Evolutionary conservation across 192 early-diverging fungal species (phyloP), one percentile per base, ranked within the genome.

Genomic region (Funneliformis geosporum): DNA sequence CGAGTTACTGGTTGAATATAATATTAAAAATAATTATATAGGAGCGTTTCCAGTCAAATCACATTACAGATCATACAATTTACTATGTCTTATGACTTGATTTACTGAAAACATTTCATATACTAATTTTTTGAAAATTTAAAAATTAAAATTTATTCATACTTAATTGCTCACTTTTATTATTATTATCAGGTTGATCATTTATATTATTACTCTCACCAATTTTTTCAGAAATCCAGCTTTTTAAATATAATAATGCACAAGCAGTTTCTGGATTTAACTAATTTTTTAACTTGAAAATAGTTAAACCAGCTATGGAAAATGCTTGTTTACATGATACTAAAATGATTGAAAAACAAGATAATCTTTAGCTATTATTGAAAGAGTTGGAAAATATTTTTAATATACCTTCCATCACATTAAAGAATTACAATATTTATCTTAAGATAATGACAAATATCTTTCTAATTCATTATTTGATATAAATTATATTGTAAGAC

Each of bases 311-410:
- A 10, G 39, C 39, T 43, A 70, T 18, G 6, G 68, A 70, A 27
- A 70, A 70, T 8, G 68, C 9, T 40, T 70, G 68, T 14, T 70
- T 39, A 70, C 16, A 70, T 2, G 68, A 21, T 33, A 70, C 68
- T 21, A 3, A 42, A 8, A 39, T 39, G 68, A 7, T 70, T 70
- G 67, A 33, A 69, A 21, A 11, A 38, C 28, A 6, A 69, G 12
- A 14, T 69, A 69, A 69, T 69, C 67, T 39, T 39, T 39, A 10
- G 68, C 68, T 14, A 70, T 39, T n/a, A 4, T 16, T 14, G 39
- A 70, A 33, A 70, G 39, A 70, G 18, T 39, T 40, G 68, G 68
- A 70, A 42, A 70, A 21, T n/a, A 23, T 42, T 39, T 40, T 70
- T 70, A 0, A 42, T 70, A 38, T 16, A 33, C 0, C 5, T 40